phyloP scores from a whole-genome alignment of 139 green algal genomes.

The Coelastrella sp. region DNA sequence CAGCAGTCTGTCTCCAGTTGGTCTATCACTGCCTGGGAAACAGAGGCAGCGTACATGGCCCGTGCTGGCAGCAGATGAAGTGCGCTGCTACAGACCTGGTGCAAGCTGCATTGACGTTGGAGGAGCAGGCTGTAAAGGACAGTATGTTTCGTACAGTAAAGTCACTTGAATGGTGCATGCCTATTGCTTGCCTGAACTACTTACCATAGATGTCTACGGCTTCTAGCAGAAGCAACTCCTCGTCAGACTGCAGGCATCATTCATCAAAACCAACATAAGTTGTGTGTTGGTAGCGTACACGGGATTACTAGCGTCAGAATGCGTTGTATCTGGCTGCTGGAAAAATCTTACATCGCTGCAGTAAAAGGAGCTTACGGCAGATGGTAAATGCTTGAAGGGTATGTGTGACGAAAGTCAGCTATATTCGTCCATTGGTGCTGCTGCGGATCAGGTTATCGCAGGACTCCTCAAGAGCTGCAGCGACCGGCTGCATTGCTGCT shows the following conservation, averaged over 20 bases:
- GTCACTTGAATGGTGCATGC: too few species aligned
- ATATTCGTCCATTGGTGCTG: neutral
- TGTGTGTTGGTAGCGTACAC: too few species aligned
- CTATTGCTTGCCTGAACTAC: conserved; percentile 2
- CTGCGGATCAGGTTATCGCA: neutral
- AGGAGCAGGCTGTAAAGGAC: neutral
- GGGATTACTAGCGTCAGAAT: too few species aligned
- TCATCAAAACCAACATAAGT: too few species aligned
- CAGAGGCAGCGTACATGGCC: neutral
- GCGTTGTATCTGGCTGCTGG: too few species aligned
- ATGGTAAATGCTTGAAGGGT: too few species aligned
- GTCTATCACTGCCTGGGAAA: neutral
- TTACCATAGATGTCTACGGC: conserved; percentile 78
- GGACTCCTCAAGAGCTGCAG: neutral
- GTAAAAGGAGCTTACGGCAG: too few species aligned
- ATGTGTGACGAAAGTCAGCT: too few species aligned
- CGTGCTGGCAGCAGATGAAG: too few species aligned
- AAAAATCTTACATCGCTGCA: too few species aligned
- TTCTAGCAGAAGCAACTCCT: conserved; percentile 97
- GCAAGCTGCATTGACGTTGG: neutral
- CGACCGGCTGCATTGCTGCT: too few species aligned
- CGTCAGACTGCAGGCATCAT: conserved; percentile 81
- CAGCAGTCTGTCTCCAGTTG: neutral
- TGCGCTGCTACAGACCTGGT: neutral
- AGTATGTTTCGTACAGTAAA: neutral